Percentiles rank a stretch among this genome's conserved stretches.
These are phyloP conservation scores for Prosopis cineraria DNA, from an alignment of 306 rosid species.

Conservation along the genomic window DNA sequence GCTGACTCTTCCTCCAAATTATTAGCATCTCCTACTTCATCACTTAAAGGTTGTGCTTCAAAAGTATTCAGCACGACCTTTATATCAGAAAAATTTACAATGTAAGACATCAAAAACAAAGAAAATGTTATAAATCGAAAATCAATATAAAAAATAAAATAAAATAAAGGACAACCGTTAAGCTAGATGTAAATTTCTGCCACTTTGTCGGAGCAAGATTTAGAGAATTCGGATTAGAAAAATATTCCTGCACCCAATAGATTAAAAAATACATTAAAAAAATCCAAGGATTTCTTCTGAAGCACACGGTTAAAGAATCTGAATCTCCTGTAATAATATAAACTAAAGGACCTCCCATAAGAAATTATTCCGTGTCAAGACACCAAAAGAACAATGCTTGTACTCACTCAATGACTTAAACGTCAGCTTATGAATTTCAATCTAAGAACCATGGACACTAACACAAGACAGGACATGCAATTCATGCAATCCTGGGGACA, in stretches of 20 bases:
- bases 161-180: conserved; percentile 56
- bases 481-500: neutral
- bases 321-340: neutral
- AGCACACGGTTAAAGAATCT: neutral
- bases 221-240: conserved; percentile 78
- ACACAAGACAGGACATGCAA: neutral
- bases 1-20: conserved; percentile 86
- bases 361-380: neutral
- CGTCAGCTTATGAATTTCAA: neutral
- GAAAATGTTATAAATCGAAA: conserved; percentile 8
- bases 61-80: conserved; percentile 86
- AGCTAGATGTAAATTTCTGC: conserved; percentile 82
- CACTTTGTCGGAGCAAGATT: conserved; percentile 72
- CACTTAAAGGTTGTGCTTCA: conserved; percentile 95
- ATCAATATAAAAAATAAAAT: neutral
- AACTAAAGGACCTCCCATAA: neutral
- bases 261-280: conserved; percentile 28
- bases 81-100: conserved; percentile 33
- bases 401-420: neutral
- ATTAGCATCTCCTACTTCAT: conserved; percentile 94
- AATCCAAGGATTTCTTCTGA: conserved; percentile 3
- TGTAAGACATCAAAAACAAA: conserved; percentile 20
- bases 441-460: neutral
- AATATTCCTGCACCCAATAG: conserved; percentile 67
- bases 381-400: neutral